Conservation (phyloP, 208 protist genomes). For the Porcisia deanei region DNA sequence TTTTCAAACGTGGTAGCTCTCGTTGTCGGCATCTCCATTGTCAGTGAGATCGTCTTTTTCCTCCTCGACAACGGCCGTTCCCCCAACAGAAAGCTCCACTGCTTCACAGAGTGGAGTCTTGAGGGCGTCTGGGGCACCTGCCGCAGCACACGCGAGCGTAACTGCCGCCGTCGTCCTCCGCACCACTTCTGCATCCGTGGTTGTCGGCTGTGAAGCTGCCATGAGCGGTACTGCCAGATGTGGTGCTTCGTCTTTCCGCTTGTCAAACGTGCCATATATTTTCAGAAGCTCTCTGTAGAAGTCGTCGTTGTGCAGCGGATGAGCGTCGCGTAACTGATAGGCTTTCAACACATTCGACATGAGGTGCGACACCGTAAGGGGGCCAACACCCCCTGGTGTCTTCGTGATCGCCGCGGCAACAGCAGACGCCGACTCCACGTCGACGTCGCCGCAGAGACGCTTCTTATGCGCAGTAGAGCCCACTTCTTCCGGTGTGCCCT, state of each 20-base stretch:
- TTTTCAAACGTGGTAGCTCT: constrained; percentile 39
- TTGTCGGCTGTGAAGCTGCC: background rate
- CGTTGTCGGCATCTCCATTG: constrained; percentile 42
- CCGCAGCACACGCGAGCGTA: background rate
- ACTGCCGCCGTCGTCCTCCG: background rate
- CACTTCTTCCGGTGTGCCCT: background rate
- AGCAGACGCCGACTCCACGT: constrained; percentile 67
- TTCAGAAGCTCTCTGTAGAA: constrained; percentile 51
- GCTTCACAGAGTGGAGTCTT: background rate
- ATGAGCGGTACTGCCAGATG: background rate
- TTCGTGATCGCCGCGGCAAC: constrained; percentile 90
- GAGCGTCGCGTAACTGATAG: constrained; percentile 37
- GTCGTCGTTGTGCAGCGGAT: constrained; percentile 43
- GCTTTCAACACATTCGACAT: constrained; percentile 91
- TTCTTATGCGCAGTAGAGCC: background rate
- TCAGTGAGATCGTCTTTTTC: constrained; percentile 12
- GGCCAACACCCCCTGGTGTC: constrained; percentile 96
- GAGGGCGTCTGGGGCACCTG: background rate
- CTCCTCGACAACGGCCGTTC: background rate
- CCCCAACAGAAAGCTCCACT: background rate
- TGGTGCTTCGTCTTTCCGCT: constrained; percentile 15
- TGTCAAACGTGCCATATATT: constrained; percentile 41
- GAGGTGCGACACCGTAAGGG: constrained; percentile 94
- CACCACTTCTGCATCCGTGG: background rate
- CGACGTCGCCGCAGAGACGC: constrained; percentile 76